Evolutionary conservation across 768 basidiomycete genomes (phyloP).

Genomic region (Cytidiella melzeri): DNA sequence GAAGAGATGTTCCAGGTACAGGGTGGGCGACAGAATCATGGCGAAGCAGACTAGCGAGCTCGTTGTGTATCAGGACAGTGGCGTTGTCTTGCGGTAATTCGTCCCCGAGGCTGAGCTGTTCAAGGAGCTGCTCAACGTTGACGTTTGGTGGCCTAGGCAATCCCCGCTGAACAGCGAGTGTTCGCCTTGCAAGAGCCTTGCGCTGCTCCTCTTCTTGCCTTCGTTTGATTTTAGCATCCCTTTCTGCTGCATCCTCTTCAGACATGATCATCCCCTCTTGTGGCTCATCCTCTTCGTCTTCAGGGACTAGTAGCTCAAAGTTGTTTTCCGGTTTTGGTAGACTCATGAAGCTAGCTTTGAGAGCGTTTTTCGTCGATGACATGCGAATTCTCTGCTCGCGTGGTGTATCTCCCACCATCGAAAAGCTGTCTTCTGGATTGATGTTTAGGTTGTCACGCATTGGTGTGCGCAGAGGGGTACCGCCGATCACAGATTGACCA

Average conservation of each 20-base stretch:
- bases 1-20: conserved; percentile 75
- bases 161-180: conserved; percentile 71
- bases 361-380: conserved; percentile 63
- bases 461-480: conserved; percentile 91
- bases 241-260: conserved; percentile 89
- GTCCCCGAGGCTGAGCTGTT: conserved; percentile 49
- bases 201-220: conserved; percentile 71
- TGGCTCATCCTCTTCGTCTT: conserved; percentile 64
- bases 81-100: conserved; percentile 42
- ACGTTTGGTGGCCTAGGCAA: conserved; percentile 86
- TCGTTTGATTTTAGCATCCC: conserved; percentile 69
- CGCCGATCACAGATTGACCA: conserved; percentile 34
- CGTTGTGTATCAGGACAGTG: conserved; percentile 63
- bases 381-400: conserved; percentile 62
- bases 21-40: conserved; percentile 89
- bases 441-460: conserved; percentile 88
- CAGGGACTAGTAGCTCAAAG: conserved; percentile 90
- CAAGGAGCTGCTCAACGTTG: conserved; percentile 58
- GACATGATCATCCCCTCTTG: conserved; percentile 31
- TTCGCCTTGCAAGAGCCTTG: conserved; percentile 75
- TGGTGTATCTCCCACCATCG: conserved; percentile 61
- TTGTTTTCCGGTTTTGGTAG: conserved; percentile 95
- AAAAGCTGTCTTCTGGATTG: conserved; percentile 62
- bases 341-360: conserved; percentile 74
- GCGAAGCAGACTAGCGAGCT: conserved; percentile 71